Evolutionary conservation across 306 rosid genomes (phyloP).

Genomic region (Luffa acutangula): DNA sequence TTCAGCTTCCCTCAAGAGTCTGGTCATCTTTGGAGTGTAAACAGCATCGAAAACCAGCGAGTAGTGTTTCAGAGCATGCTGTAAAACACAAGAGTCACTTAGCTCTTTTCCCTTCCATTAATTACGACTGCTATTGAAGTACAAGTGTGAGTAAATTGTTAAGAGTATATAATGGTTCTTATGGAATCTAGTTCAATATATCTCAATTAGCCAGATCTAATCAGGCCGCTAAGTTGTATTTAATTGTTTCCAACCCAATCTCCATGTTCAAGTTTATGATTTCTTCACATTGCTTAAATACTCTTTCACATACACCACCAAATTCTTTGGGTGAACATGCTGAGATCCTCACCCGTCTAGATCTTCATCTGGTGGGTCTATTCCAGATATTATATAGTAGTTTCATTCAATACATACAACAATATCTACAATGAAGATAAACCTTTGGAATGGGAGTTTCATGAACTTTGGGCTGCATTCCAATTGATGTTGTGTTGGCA

Average conservation of each 20-base stretch:
- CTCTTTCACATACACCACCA: background rate
- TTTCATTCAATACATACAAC: background rate
- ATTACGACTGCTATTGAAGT: background rate
- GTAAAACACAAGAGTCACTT: conserved; percentile 27
- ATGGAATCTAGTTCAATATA: background rate
- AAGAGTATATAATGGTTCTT: background rate
- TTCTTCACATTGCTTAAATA: background rate
- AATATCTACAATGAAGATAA: conserved; percentile 4
- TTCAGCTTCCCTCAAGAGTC: conserved; percentile 81
- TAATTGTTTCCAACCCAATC: background rate
- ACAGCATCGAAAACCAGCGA: conserved; percentile 86
- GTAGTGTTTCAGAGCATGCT: conserved; percentile 59
- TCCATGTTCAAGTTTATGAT: background rate
- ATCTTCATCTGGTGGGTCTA: background rate
- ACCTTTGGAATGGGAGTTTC: conserved; percentile 90
- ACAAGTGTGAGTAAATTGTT: background rate
- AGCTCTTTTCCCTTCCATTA: conserved; percentile 3
- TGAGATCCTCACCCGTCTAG: background rate
- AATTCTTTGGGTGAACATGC: background rate
- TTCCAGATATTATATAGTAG: background rate
- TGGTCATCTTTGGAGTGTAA: conserved; percentile 76
- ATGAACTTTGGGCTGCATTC: conserved; percentile 86
- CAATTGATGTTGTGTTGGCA: conserved; percentile 85
- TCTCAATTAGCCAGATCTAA: background rate
- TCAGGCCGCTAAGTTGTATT: background rate